Base-by-base conservation (phyloP, 2,329 filamentous ascomycete species). In the Tothia fuscella region DNA sequence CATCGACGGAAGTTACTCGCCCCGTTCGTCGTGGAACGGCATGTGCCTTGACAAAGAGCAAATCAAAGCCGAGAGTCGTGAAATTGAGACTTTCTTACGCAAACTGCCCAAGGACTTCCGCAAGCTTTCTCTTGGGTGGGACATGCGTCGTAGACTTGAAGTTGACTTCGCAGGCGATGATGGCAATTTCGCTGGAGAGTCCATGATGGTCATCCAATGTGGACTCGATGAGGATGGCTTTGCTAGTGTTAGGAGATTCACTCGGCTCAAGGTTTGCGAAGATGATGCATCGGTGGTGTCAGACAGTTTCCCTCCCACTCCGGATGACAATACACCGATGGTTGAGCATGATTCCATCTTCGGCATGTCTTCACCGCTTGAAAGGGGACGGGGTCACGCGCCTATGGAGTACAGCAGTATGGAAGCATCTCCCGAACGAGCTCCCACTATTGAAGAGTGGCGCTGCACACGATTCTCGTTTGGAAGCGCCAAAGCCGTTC, bases 121-220 rank as follows among this genome's bases (percentile, higher is more conserved):
- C 17, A 80, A 78, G 52, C 67, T 76, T 1, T 96, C 83, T 53
- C 66, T 82, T 44, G 82, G 82, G 2, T 96, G 91, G 89, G 84
- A 96, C 53, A 96, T 96, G 88, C 78, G 78, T 41, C 76, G 87
- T 46, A 78, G 68, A 47, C 65, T 96, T 3, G 81, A 91, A 52
- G 85, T 94, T 2, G 91, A 98, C 55, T 96, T 95, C 61, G 82
- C 82, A 30, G 78, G 76, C 16, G 84, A 88, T 49, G 82, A 91
- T 60, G 74, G 76, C n/a, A 67, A 75, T 42, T 75, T 78, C 37
- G 80, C 78, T 20, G 87, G 87, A 16, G 89, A 95, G 59, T 72
- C 70, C 13, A 65, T 93, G 29, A 68, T 93, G 20, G 71, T 93
- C 3, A 70, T 95, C 35, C 70, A 76, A 25, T 82, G 80, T 52